Evolutionary conservation across 148 eudicot genomes (phyloP).

Genomic region (Bassia scoparia): DNA sequence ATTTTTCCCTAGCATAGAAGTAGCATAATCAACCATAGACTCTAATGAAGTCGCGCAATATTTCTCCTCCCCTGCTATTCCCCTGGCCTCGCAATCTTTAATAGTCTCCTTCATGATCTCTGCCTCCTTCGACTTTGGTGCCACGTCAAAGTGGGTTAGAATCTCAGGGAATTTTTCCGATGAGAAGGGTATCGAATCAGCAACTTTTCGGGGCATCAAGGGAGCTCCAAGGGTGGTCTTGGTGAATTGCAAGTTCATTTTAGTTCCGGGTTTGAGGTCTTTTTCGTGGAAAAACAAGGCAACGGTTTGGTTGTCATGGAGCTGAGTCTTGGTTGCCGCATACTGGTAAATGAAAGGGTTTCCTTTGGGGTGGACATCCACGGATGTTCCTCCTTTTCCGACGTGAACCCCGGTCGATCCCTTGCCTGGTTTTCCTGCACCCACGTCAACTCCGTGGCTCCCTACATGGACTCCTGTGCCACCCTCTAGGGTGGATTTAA

Average conservation of each 20-base stretch:
- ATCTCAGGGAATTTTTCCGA: slow-evolving; percentile 37
- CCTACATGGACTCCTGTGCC: slow-evolving; percentile 25
- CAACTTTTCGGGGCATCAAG: slow-evolving; percentile 44
- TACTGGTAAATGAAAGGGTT: slow-evolving; percentile 38
- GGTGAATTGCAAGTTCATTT: slow-evolving; percentile 49
- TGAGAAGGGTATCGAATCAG: slow-evolving; percentile 59
- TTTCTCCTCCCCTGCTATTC: slow-evolving; percentile 44
- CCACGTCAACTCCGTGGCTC: slow-evolving; percentile 21
- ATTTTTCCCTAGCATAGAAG: slow-evolving; percentile 42
- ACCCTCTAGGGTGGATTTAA: slow-evolving; percentile 1
- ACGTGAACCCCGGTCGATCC: slow-evolving; percentile 36
- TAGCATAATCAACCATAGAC: slow-evolving; percentile 59
- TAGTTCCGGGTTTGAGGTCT: slow-evolving; percentile 37
- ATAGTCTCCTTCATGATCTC: slow-evolving; percentile 40
- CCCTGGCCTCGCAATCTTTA: slow-evolving; percentile 44
- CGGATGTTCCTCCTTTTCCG: slow-evolving; percentile 40
- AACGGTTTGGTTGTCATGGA: slow-evolving; percentile 48
- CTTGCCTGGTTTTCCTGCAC: slow-evolving; percentile 28
- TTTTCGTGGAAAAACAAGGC: slow-evolving; percentile 56
- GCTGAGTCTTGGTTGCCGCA: slow-evolving; percentile 51
- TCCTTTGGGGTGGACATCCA: slow-evolving; percentile 29
- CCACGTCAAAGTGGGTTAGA: slow-evolving; percentile 34
- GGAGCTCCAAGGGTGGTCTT: slow-evolving; percentile 27
- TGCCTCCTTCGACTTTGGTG: slow-evolving; percentile 46
- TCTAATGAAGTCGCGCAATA: slow-evolving; percentile 71